Conservation (phyloP, 306 rosid genomes). For the Pachyrhizus erosus region DNA sequence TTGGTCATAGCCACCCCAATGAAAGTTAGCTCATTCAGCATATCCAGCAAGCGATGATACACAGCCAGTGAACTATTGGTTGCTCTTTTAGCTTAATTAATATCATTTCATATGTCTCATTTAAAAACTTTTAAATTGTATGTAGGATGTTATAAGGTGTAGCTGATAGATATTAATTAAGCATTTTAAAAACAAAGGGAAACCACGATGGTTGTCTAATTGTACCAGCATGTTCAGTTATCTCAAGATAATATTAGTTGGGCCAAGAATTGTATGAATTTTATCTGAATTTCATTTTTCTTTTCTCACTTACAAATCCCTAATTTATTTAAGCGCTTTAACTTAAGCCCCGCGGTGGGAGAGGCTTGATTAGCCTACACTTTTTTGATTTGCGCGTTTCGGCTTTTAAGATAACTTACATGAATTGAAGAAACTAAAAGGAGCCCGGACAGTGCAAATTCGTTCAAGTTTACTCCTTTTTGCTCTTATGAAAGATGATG, state of each 20-base stretch:
- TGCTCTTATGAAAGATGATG: not conserved
- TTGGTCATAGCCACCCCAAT: slow-evolving; percentile 93
- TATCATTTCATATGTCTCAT: slow-evolving; percentile 46
- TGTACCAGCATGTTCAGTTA: slow-evolving; percentile 39
- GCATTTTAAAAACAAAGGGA: not conserved
- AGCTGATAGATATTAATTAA: slow-evolving; percentile 5
- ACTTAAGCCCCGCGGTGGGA: not conserved
- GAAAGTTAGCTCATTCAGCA: slow-evolving; percentile 99
- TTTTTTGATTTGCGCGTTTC: not conserved
- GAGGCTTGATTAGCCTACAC: not conserved
- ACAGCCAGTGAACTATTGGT: slow-evolving; percentile 20
- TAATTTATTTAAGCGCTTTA: not conserved
- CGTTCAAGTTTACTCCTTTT: not conserved
- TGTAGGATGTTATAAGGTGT: slow-evolving; percentile 37
- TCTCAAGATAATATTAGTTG: slow-evolving; percentile 23
- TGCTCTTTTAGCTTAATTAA: slow-evolving; percentile 46
- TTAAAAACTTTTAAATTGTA: slow-evolving; percentile 45
- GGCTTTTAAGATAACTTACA: not conserved
- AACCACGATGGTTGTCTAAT: slow-evolving; percentile 41
- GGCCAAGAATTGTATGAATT: slow-evolving; percentile 28
- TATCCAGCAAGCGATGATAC: slow-evolving; percentile 75
- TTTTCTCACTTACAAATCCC: not conserved
- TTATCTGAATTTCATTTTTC: not conserved
- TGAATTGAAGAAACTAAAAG: slow-evolving; percentile 18
- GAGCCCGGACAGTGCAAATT: not conserved